These are phyloP conservation scores for Chaetomium fimeti DNA, from an alignment of 495 filamentous ascomycete genomes.

Conservation along the genomic window DNA sequence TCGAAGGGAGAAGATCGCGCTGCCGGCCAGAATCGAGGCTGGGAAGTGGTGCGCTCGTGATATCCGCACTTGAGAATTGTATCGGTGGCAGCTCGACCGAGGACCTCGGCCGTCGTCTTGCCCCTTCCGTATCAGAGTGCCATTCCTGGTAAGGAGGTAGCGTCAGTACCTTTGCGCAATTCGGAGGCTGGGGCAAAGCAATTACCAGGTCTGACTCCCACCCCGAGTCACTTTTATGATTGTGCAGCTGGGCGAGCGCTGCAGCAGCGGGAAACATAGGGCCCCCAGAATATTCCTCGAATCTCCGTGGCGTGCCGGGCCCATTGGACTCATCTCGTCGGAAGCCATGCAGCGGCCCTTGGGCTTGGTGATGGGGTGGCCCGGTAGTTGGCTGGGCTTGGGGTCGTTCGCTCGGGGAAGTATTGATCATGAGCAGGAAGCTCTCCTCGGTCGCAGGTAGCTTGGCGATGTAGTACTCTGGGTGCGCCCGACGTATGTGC, in stretches of 20 bases:
- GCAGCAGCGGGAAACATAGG: conserved; percentile 70
- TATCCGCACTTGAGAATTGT: conserved; percentile 57
- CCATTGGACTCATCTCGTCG: conserved; percentile 68
- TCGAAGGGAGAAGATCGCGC: conserved; percentile 75
- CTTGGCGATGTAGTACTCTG: conserved; percentile 97
- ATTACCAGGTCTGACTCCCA: conserved; percentile 83
- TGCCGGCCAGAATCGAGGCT: conserved; percentile 58
- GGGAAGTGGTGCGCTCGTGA: conserved; percentile 67
- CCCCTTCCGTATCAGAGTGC: conserved; percentile 68
- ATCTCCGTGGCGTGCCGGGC: conserved; percentile 66
- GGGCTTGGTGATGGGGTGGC: conserved; percentile 32
- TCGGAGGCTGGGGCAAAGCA: conserved; percentile 23
- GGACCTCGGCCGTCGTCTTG: conserved; percentile 50
- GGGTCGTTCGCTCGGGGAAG: conserved; percentile 79
- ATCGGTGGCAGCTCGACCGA: conserved; percentile 75
- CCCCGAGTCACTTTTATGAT: conserved; percentile 71
- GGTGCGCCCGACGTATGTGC: conserved; percentile 96
- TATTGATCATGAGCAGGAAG: conserved; percentile 93
- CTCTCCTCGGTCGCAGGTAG: conserved; percentile 98
- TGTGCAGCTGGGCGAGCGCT: conserved; percentile 81
- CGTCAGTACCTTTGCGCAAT: neutral
- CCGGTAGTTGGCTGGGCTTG: conserved; percentile 34
- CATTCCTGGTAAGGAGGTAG: conserved; percentile 57
- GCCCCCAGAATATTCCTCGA: conserved; percentile 69
- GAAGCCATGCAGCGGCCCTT: conserved; percentile 46